phyloP scores from a whole-genome alignment of 2,329 filamentous ascomycete species.

The Aschersonia sp. region DNA sequence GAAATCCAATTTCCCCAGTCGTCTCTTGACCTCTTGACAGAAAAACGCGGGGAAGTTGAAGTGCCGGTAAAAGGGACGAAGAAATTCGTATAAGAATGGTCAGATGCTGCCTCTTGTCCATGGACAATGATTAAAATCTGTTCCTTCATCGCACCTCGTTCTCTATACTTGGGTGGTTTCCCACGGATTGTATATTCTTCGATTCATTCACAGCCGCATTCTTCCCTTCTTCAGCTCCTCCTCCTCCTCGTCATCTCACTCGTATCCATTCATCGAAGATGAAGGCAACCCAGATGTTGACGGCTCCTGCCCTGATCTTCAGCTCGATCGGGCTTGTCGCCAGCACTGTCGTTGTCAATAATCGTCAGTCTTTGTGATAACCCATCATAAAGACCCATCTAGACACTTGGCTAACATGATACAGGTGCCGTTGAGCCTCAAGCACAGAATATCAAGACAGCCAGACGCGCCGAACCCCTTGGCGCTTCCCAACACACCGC shows the following conservation, averaged over 20 bases:
- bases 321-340: neutral
- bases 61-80: too few relatives aligned
- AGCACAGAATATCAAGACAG: neutral
- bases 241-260: too few relatives aligned
- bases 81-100: too few relatives aligned
- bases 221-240: too few relatives aligned
- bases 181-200: too few relatives aligned
- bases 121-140: too few relatives aligned
- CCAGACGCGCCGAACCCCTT: neutral
- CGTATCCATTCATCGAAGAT: neutral
- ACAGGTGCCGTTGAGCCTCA: neutral
- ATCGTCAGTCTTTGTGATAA: neutral
- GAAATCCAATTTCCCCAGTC: neutral
- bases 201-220: too few relatives aligned
- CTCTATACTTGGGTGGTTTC: too few relatives aligned
- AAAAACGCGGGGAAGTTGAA: neutral
- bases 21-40: too few relatives aligned
- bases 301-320: neutral
- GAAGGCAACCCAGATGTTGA: neutral
- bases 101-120: too few relatives aligned
- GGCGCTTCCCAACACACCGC: too few relatives aligned
- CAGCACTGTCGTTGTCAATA: neutral
- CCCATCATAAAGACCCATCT: neutral
- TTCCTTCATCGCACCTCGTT: too few relatives aligned
- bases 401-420: neutral